Evolutionary conservation across 495 filamentous ascomycete genomes (phyloP).

Genomic region (Penicillium tannophilum): DNA sequence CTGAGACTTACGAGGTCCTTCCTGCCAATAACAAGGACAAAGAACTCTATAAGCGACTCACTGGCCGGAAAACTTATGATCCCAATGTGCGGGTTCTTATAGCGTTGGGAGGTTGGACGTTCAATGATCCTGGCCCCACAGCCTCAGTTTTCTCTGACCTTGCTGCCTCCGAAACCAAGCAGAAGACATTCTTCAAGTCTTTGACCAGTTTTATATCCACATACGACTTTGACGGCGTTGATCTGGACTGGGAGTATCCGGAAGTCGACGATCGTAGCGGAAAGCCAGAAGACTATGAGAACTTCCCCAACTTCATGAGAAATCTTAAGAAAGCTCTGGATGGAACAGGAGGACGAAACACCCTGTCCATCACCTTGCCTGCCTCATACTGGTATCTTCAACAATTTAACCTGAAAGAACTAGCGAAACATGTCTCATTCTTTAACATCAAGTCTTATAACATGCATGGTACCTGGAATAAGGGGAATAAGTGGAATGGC

Average conservation of each 20-base stretch:
- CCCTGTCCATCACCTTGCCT: neutral
- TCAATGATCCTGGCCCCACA: neutral
- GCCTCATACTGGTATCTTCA: constrained; percentile 39
- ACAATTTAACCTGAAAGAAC: constrained; percentile 41
- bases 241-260: constrained; percentile 2
- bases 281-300: neutral
- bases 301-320: neutral
- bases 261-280: neutral
- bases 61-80: neutral
- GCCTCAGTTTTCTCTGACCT: neutral
- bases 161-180: neutral
- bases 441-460: constrained; percentile 56
- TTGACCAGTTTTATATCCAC: neutral
- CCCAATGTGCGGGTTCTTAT: neutral
- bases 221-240: neutral
- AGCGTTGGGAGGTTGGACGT: neutral
- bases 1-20: neutral
- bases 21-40: neutral
- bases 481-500: constrained; percentile 20
- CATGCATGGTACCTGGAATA: constrained; percentile 43
- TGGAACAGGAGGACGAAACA: neutral
- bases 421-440: constrained; percentile 48
- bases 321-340: neutral
- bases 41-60: neutral
- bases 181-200: neutral